Conservation (phyloP, 805 yeast genomes). For the Lachancea fermentati region DNA sequence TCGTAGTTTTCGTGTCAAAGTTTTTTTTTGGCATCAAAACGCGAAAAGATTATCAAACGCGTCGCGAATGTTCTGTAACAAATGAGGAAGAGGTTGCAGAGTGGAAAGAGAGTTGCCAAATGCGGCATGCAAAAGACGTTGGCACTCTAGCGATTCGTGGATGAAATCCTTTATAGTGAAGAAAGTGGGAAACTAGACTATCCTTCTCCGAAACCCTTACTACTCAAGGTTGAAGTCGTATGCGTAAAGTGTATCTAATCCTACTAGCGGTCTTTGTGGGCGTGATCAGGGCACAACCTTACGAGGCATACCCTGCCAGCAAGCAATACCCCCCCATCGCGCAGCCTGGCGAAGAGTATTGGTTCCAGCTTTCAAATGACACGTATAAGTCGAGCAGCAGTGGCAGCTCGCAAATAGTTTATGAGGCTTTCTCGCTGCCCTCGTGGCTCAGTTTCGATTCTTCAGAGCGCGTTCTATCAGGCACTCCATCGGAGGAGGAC, state of each 20-base stretch:
- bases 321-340: slow-evolving; percentile 89
- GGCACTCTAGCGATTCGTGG: no score
- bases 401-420: slow-evolving; percentile 41
- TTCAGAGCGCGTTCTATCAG: slow-evolving; percentile 53
- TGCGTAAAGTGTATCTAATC: slow-evolving; percentile 5
- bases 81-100: slow-evolving; percentile 2
- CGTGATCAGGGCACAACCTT: slow-evolving; percentile 16
- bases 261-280: slow-evolving; percentile 2
- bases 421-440: slow-evolving; percentile 59
- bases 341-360: slow-evolving; percentile 53
- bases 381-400: slow-evolving; percentile 52
- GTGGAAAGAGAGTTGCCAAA: slow-evolving; percentile 1
- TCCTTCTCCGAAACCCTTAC: no score
- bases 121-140: neutral
- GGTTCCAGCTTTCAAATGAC: slow-evolving; percentile 61
- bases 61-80: neutral
- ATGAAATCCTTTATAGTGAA: slow-evolving; percentile 2
- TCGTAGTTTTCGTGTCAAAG: slow-evolving; percentile 1
- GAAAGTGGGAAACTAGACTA: neutral
- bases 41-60: slow-evolving; percentile 2
- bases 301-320: slow-evolving; percentile 34
- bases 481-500: slow-evolving; percentile 47
- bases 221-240: neutral
- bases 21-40: neutral
- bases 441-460: slow-evolving; percentile 74